phyloP scores from a whole-genome alignment of 768 basidiomycete genomes.

The Mycena leptocephala region DNA sequence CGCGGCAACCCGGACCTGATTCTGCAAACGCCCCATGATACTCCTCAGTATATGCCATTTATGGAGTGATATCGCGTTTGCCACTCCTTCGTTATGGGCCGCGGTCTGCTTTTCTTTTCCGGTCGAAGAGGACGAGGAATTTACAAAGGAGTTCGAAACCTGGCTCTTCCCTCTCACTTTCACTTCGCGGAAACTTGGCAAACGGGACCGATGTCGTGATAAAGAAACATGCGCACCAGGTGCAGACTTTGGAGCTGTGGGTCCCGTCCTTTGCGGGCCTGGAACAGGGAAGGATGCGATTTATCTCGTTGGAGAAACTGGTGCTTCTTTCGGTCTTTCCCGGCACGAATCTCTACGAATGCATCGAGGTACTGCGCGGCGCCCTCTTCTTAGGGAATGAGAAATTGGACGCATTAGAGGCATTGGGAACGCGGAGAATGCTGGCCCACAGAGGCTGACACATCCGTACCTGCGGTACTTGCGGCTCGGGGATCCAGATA shows the following conservation, averaged over 20 bases:
- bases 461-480: background rate
- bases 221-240: background rate
- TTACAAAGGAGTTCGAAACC: background rate
- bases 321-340: background rate
- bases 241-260: background rate
- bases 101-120: background rate
- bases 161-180: slow-evolving; percentile 5
- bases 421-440: background rate
- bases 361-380: background rate
- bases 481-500: background rate
- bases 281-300: background rate
- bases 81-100: slow-evolving; percentile 4
- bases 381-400: background rate
- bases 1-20: background rate
- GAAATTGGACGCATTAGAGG: background rate
- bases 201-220: background rate
- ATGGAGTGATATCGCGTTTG: slow-evolving; percentile 11
- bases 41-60: slow-evolving; percentile 4
- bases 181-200: background rate
- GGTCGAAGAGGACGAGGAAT: too few species aligned
- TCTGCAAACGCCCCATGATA: background rate
- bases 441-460: background rate
- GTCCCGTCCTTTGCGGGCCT: background rate
- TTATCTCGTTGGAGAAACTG: background rate
- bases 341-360: background rate